Percentiles rank a stretch among this genome's conserved stretches.
phyloP scores from a whole-genome alignment of 768 basidiomycete species.

The Suillus paluster region DNA sequence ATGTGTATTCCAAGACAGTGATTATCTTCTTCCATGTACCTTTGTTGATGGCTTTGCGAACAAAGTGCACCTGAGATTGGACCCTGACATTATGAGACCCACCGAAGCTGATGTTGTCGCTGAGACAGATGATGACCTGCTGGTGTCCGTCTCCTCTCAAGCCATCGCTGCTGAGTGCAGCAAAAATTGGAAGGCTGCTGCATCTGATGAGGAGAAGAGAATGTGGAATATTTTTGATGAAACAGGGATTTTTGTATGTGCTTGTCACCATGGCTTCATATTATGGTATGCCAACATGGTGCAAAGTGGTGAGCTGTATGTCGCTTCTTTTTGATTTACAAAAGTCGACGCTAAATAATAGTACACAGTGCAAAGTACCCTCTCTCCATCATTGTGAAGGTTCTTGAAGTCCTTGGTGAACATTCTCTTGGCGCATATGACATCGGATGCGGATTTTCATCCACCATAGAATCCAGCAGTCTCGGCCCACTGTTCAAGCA shows the following conservation, averaged over 20 bases:
- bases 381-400: constrained; percentile 20
- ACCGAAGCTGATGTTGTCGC: constrained; percentile 12
- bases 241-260: constrained; percentile 41
- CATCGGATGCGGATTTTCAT: constrained; percentile 33
- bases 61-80: constrained; percentile 9
- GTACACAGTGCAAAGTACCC: constrained; percentile 22
- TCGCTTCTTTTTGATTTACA: constrained; percentile 11
- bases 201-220: constrained; percentile 33
- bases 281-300: constrained; percentile 36
- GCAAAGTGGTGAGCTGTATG: constrained; percentile 41
- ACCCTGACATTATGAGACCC: constrained; percentile 10
- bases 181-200: constrained; percentile 37
- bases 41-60: background rate
- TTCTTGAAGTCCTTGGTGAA: too few species aligned
- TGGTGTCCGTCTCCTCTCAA: background rate
- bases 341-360: background rate
- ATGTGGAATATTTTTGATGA: constrained; percentile 43
- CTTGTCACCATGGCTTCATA: constrained; percentile 40
- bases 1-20: background rate
- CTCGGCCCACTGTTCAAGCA: constrained; percentile 13
- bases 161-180: constrained; percentile 22
- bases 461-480: constrained; percentile 20
- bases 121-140: constrained; percentile 14
- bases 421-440: constrained; percentile 16
- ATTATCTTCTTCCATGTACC: background rate